Evolutionary conservation across 495 filamentous ascomycete species (phyloP).

Genomic region (Neurospora pannonica): DNA sequence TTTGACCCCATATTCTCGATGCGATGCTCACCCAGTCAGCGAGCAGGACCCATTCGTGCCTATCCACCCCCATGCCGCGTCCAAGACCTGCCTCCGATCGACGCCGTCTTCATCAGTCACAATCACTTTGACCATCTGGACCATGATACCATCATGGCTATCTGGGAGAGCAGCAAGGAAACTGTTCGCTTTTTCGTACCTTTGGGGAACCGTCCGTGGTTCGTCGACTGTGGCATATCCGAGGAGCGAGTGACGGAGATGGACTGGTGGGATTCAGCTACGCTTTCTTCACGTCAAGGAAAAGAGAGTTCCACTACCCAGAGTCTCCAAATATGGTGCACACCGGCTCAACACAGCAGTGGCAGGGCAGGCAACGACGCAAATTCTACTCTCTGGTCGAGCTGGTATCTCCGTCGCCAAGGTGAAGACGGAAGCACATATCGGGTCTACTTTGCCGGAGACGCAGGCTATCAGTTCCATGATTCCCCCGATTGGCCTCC

Average conservation of each 20-base stretch:
- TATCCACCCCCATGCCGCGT: slow-evolving; percentile 40
- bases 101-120: slow-evolving; percentile 41
- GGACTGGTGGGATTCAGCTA: slow-evolving; percentile 45
- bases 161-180: slow-evolving; percentile 23
- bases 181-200: slow-evolving; percentile 35
- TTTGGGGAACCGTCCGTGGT: slow-evolving; percentile 28
- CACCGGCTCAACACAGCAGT: slow-evolving; percentile 39
- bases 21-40: slow-evolving; percentile 36
- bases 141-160: slow-evolving; percentile 24
- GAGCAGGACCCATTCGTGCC: slow-evolving; percentile 41
- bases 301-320: slow-evolving; percentile 2
- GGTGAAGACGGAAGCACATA: not conserved
- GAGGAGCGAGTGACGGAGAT: slow-evolving; percentile 34
- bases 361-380: slow-evolving; percentile 23
- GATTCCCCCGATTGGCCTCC: slow-evolving; percentile 18
- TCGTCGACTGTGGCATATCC: slow-evolving; percentile 30
- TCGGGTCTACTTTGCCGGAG: slow-evolving; percentile 22
- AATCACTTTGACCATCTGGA: slow-evolving; percentile 49
- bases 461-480: slow-evolving; percentile 26
- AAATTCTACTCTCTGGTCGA: slow-evolving; percentile 39
- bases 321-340: slow-evolving; percentile 24
- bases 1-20: slow-evolving; percentile 48
- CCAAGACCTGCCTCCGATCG: slow-evolving; percentile 38
- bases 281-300: slow-evolving; percentile 13
- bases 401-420: slow-evolving; percentile 37